Percentiles rank a stretch among this genome's conserved stretches.
Evolutionary conservation across 768 basidiomycete species (phyloP).

Genomic region (Auricularia sp.): DNA sequence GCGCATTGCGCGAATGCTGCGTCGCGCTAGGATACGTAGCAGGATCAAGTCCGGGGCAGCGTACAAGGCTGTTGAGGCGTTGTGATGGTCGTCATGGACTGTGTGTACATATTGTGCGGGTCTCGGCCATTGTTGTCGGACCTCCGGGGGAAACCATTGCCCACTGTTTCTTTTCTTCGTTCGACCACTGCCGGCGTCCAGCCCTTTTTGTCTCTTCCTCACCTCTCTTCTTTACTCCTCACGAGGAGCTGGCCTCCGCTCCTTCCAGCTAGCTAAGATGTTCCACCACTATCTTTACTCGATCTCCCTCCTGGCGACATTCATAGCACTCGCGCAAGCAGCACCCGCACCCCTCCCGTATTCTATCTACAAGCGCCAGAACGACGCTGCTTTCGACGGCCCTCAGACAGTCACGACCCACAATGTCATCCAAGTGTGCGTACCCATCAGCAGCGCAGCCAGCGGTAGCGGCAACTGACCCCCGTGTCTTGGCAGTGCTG

Average conservation of each 20-base stretch:
- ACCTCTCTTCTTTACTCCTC: conserved; percentile 1
- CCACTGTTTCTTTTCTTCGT: conserved; percentile 18
- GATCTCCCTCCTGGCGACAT: conserved; percentile 19
- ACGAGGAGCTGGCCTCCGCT: conserved; percentile 9
- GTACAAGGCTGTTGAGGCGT: conserved; percentile 77
- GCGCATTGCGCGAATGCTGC: conserved; percentile 42
- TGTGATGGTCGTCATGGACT: conserved; percentile 31
- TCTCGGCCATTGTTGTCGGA: conserved; percentile 2
- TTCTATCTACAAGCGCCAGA: conserved; percentile 4
- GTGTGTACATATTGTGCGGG: conserved; percentile 1
- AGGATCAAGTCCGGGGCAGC: conserved; percentile 55
- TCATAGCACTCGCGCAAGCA: conserved; percentile 2
- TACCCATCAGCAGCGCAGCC: conserved; percentile 5
- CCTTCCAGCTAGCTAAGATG: conserved; percentile 3
- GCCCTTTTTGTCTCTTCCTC: conserved; percentile 11
- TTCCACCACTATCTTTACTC: conserved; percentile 28
- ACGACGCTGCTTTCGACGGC: conserved; percentile 17
- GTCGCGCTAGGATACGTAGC: conserved; percentile 36
- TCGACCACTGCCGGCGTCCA: conserved; percentile 41
- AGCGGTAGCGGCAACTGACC: neutral
- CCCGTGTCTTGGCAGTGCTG: conserved; percentile 10
- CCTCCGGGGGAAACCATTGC: conserved; percentile 1
- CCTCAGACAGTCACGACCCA: conserved; percentile 34
- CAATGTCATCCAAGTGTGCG: conserved; percentile 39
- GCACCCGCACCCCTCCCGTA: neutral